Evolutionary conservation across 2,329 filamentous ascomycete species (phyloP), one percentile per base, ranked within the genome.

Genomic region (Colletotrichum tropicicola): DNA sequence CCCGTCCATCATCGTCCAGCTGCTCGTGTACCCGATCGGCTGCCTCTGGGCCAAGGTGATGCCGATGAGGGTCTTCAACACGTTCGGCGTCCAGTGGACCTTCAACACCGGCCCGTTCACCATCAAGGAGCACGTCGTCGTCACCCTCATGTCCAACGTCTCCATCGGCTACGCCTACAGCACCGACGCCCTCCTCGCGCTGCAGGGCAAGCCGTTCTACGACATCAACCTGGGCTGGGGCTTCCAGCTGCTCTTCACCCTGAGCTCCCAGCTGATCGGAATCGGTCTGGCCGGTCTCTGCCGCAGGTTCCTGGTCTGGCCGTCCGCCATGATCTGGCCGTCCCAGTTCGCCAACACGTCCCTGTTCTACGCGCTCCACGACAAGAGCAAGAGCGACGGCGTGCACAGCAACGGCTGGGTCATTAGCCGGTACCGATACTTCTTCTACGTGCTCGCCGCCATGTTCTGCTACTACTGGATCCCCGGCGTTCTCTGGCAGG

Each of bases 291-390:
- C 88, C 1, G 87, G 87, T 1, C 73, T 89, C 44, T 80, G 82
- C 30, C 80, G 86, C 27, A 80, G 84, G 23, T 89, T 86, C 73
- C 79, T 89, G 19, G 82, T 87, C n/a, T 83, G 78, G 73, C 87
- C 85, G 1, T 84, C 87, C 1, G 82, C 85, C 30, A 89, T 89
- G 86, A 83, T 89, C 63, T 89, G 87, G 86, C 87, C 87, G 2
- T 78, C 73, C 47, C 79, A 82, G 15, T 77, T 83, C 58, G 81
- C 79, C 3, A 85, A 81, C 65, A 82, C 80, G 0, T 79, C 81
- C 0, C 75, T 87, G 7, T 80, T 87, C 66, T 75, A 80, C 28
- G 79, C 77, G 15, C 75, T 82, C 3, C 80, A 82, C 47, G 78
- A 81, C 55, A 77, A 77, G 66, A 76, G 72, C 47, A 78, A 78